Base-by-base conservation (phyloP, 2,329 filamentous ascomycete species). In the Arthrinium puccinioides region DNA sequence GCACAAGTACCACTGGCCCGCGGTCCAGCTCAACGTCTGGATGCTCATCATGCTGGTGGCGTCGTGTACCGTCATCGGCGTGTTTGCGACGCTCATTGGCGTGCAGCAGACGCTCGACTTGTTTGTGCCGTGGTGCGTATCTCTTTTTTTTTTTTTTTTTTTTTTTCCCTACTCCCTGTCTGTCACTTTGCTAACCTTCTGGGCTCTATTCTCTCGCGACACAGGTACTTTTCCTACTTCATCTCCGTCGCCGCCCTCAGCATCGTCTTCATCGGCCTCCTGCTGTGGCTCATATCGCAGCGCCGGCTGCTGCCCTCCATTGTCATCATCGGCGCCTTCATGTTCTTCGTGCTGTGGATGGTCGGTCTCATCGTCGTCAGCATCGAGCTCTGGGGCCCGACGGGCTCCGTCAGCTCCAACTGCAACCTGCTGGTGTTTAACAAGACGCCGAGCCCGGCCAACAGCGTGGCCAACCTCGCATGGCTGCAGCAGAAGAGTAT, bases 211-310 rank as follows among this genome's bases (percentile, higher is more conserved):
- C 24, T 9, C 9, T 14, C 11, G 9, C 35, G 31, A 6, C 9
- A 3, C 48, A 82, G 78, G 78, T 82, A 82, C 58, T 82, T 84
- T 45, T 66, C 78, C 8, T 84, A 82, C 65, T 77, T 69, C 56
- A 72, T 84, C 38, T 76, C 74, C 15, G 70, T 77, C 38, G 61
- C 62, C 19, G 52, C 65, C 15, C 72, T 88, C 18, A 72, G 73
- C 2, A 72, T 87, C 13, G 48, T 74, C 42, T 89, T 84, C 62
- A 78, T 90, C 41, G 54, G 76, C 40, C 57, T 79, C 3, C 69
- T 84, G 6, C 68, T 88, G 29, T 76, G 64, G 57, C 67, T 84
- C 20, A 81, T 82, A 46, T 69, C 69, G 38, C 67, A 75, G 42
- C 70, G 76, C 3, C 73, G 78, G 8, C 65, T 84, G 2, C 62